Percentiles rank a stretch among this genome's conserved stretches.
These are phyloP conservation scores for Colletotrichum sidae DNA, from an alignment of 2,329 filamentous ascomycete species.

Conservation along the genomic window DNA sequence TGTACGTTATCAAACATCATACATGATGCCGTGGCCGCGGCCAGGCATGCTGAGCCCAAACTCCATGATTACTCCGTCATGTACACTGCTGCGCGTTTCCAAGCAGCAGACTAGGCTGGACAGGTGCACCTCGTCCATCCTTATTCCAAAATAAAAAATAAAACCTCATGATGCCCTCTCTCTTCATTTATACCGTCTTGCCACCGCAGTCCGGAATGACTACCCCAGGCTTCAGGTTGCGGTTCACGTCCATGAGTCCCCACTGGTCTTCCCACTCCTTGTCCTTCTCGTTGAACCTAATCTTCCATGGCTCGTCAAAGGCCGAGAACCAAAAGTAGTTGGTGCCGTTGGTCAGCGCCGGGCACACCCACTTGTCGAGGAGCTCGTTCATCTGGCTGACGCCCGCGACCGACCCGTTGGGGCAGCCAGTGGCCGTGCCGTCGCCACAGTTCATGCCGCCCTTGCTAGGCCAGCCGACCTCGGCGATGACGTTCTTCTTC, in stretches of 20 bases:
- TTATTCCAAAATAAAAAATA: neutral
- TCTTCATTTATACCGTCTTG: conserved; percentile 65
- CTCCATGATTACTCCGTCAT: conserved; percentile 34
- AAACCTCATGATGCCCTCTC: neutral
- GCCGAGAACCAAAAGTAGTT: conserved; percentile 98
- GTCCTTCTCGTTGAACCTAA: conserved; percentile 72
- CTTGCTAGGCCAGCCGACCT: conserved; percentile 89
- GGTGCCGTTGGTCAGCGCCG: conserved; percentile 81
- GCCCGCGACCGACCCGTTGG: conserved; percentile 79
- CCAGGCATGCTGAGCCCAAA: conserved; percentile 24
- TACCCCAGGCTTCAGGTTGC: conserved; percentile 85
- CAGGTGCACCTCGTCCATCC: conserved; percentile 18
- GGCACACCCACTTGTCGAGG: conserved; percentile 87
- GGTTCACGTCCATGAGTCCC: conserved; percentile 88
- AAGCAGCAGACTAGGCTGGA: conserved; percentile 15
- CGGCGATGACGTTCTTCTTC: conserved; percentile 82
- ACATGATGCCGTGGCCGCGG: conserved; percentile 22
- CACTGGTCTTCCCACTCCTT: conserved; percentile 95
- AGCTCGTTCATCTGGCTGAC: conserved; percentile 87
- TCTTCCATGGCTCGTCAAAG: conserved; percentile 97
- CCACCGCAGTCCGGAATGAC: conserved; percentile 90
- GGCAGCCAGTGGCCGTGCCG: conserved; percentile 58
- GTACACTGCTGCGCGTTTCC: conserved; percentile 26
- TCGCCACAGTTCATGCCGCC: conserved; percentile 72
- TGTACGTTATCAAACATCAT: conserved; percentile 35